phyloP scores from a whole-genome alignment of 1,284 basidiomycete species.

The Violaceomyces palustris region DNA sequence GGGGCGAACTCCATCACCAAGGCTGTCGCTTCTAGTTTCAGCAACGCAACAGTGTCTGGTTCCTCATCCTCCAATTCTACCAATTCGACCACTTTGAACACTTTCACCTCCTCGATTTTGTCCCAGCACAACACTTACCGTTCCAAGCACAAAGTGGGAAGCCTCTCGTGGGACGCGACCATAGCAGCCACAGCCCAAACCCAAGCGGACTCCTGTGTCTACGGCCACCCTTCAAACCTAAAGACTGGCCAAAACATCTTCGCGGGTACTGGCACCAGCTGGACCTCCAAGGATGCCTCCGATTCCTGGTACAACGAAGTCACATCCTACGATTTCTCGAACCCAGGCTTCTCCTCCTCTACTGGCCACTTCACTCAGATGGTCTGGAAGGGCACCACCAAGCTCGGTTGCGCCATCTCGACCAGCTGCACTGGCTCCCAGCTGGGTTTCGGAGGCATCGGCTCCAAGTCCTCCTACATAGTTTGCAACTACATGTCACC shows the following conservation, averaged over 20 bases:
- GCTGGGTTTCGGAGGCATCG: slow-evolving; percentile 3
- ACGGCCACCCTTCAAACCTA: slow-evolving; percentile 26
- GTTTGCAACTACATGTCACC: slow-evolving; percentile 33
- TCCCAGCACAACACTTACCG: slow-evolving; percentile 18
- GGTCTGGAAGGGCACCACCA: slow-evolving; percentile 19
- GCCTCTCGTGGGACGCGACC: slow-evolving; percentile 17
- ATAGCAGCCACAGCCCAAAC: slow-evolving; percentile 12
- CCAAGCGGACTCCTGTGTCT: slow-evolving; percentile 17
- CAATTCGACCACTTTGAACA: slow-evolving; percentile 1
- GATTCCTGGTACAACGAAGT: slow-evolving; percentile 29
- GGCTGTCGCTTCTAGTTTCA: too few species aligned
- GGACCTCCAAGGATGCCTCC: slow-evolving; percentile 9
- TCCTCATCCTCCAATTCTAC: too few species aligned
- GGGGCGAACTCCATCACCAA: too few species aligned
- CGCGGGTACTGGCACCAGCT: slow-evolving; percentile 6
- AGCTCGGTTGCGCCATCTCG: slow-evolving; percentile 20
- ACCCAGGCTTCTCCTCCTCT: slow-evolving; percentile 11
- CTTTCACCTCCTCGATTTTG: slow-evolving; percentile 6
- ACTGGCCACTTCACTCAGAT: slow-evolving; percentile 39
- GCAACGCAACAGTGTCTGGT: too few species aligned
- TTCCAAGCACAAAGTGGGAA: slow-evolving; percentile 8
- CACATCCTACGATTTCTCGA: slow-evolving; percentile 16
- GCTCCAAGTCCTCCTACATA: slow-evolving; percentile 7
- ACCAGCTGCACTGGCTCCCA: slow-evolving; percentile 5
- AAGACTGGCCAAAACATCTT: slow-evolving; percentile 34